These are phyloP conservation scores for Saccharomycopsis malanga DNA, from an alignment of 805 yeast genomes.

Conservation along the genomic window DNA sequence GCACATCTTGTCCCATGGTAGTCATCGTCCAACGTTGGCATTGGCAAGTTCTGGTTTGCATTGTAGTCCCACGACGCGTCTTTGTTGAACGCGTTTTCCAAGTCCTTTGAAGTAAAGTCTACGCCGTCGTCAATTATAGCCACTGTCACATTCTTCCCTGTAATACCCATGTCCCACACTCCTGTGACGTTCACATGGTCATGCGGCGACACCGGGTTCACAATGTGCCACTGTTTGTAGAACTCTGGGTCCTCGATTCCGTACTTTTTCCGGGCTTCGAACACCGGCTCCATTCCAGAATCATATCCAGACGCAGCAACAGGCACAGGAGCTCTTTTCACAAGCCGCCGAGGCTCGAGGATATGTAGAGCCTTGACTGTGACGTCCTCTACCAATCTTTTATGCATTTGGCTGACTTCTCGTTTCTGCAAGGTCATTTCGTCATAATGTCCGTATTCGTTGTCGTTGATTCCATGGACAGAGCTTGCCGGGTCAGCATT, in stretches of 20 bases:
- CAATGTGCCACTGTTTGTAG: constrained; percentile 83
- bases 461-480: constrained; percentile 15
- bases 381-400: constrained; percentile 21
- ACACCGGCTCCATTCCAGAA: constrained; percentile 42
- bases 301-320: constrained; percentile 31
- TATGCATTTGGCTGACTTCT: constrained; percentile 13
- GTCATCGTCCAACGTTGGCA: constrained; percentile 75
- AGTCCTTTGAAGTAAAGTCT: constrained; percentile 72
- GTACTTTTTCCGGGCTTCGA: constrained; percentile 44
- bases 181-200: constrained; percentile 82
- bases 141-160: constrained; percentile 76
- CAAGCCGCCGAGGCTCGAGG: constrained; percentile 46
- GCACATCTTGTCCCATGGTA: constrained; percentile 97
- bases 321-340: constrained; percentile 56
- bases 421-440: constrained; percentile 11
- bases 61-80: constrained; percentile 95
- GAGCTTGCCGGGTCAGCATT: constrained; percentile 19
- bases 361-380: constrained; percentile 45
- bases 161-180: constrained; percentile 74
- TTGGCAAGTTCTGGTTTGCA: constrained; percentile 64
- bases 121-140: constrained; percentile 94
- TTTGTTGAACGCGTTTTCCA: constrained; percentile 56
- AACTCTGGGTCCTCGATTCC: constrained; percentile 80
- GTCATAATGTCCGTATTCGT: constrained; percentile 20
- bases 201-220: constrained; percentile 66